Base-by-base conservation (phyloP, 2,329 filamentous ascomycete species). In the Eurotiales sp. region DNA sequence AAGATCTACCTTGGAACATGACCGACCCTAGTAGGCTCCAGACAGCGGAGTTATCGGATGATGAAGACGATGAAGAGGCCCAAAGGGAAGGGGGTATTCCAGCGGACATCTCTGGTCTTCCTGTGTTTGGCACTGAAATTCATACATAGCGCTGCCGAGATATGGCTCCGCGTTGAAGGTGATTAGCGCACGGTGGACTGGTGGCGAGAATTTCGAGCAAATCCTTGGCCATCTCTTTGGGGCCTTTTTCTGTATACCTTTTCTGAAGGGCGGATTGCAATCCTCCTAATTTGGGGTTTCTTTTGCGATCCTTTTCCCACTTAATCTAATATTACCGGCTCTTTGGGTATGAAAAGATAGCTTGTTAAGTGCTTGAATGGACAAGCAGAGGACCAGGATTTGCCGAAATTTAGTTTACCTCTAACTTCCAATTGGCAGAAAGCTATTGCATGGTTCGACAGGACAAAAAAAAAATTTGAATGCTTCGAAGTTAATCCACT, bases 1-100 rank as follows among this genome's bases (percentile, higher is more conserved):
- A 58, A 51, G 66, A 77, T 59, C 61, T 74, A 58, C 73, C 72
- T 0, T 77, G 74, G 70, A 52, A 59, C 6, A 43, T 25, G 8
- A 21, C 34, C 10, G 46, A 54, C 5, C 46, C 56, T 23, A 43
- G 55, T 32, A 25, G 15, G 29, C 36, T 39, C 17, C 44, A 54
- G 22, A 50, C 59, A 55, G 53, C 58, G 2, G 58, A 57, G 15
- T 30, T 45, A 22, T 46, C 25, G 11, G 41, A 47, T 22, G 44
- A 29, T 14, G 40, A 45, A 3, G 34, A 45, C 1, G 37, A 27
- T 3, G 21, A 19, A 12, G 44, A 19, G 22, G 23, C 17, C 7
- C 8, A n/a, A 8, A 40, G 8, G 10, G 30, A 53, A 30, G 40
- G 51, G 29, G 40, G 51, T 4, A 8, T 49, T 45, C 51, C 46